Percentiles rank a stretch among this genome's conserved stretches.
Conservation (phyloP, 2,329 filamentous ascomycete genomes). For the Neofusicoccum sp. region DNA sequence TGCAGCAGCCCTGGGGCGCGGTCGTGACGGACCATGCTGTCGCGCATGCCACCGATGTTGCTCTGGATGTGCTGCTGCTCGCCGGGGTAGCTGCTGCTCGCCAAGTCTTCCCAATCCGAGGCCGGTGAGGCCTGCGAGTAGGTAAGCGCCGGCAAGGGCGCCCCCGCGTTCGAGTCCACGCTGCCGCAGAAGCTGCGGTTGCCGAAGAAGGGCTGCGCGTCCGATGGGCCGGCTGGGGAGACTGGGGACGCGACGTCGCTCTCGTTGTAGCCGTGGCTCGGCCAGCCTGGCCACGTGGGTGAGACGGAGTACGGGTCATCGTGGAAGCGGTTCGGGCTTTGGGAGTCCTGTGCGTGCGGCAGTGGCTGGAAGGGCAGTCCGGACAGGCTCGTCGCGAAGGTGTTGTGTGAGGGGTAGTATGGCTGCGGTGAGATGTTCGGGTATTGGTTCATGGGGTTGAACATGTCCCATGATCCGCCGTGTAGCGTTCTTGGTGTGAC, state of each 20-base stretch:
- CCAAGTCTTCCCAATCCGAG: not conserved
- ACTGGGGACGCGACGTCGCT: not conserved
- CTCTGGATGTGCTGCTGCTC: not conserved
- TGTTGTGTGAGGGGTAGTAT: not conserved
- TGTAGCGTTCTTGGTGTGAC: not conserved
- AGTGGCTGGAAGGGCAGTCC: not conserved
- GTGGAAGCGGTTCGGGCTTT: not conserved
- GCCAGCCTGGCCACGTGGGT: conserved; percentile 4
- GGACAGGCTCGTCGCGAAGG: not conserved
- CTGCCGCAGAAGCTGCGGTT: not conserved
- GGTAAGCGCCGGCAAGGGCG: not conserved
- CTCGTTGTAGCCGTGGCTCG: not conserved
- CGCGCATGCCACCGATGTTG: not conserved
- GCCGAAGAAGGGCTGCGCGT: not conserved
- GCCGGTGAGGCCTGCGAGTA: conserved; percentile 13
- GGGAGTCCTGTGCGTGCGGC: not conserved
- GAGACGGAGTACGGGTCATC: not conserved
- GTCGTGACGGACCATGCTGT: not conserved
- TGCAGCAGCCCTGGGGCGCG: not conserved
- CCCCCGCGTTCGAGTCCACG: not conserved
- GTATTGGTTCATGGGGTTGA: conserved; percentile 1
- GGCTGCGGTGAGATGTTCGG: not conserved
- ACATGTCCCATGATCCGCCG: not conserved
- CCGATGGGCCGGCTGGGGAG: not conserved
- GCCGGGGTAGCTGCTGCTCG: not conserved